Evolutionary conservation across 2,329 filamentous ascomycete species (phyloP), one percentile per base, ranked within the genome.

Genomic region (Leptosphaerulina australis): DNA sequence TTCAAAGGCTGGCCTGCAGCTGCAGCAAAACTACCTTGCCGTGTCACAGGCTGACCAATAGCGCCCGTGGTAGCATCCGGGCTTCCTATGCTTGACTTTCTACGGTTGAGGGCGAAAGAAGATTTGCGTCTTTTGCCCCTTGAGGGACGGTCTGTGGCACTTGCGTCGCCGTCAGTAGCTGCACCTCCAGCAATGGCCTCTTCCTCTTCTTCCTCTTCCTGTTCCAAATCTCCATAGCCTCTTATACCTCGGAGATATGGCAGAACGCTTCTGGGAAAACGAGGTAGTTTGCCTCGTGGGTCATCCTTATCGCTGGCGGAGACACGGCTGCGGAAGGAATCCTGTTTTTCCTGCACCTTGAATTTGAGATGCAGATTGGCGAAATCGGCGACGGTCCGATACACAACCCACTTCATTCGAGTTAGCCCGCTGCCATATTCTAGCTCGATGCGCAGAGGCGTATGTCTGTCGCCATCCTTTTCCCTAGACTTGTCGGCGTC

Each of bases 351-450:
- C 51, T 92, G 88, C 44, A 96, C 80, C 70, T 94, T 96, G 81
- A 97, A 99, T 63, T 95, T 92, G 66, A 91, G 80, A 74, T 99
- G 94, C 26, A 99, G 79, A 63, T 97, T 96, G 62, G 90, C 85
- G 62, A 99, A 96, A 69, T 99, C 94, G 62, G 85, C 82, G 29
- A 97, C 83, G 8, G 90, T 92, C 44, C 94, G 84, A 64, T 91
- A 86, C 50, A 99, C 90, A 14, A 90, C 87, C 94, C 94, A 99
- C 68, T 90, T 90, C 95, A 99, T 97, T 49, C 94, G 84, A 45
- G 93, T 97, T 47, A 94, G 84, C 0, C 94, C 95, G 68, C 90
- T 97, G 11, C 94, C 94, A 70, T 99, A 99, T 70, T 99, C 94
- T 12, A 99, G 79, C 62, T 96, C 91, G 47, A 99, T 92, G 34